Evolutionary conservation across 1,284 basidiomycete species (phyloP), one percentile per base, ranked within the genome.

Genomic region (Trichosporon sp.): DNA sequence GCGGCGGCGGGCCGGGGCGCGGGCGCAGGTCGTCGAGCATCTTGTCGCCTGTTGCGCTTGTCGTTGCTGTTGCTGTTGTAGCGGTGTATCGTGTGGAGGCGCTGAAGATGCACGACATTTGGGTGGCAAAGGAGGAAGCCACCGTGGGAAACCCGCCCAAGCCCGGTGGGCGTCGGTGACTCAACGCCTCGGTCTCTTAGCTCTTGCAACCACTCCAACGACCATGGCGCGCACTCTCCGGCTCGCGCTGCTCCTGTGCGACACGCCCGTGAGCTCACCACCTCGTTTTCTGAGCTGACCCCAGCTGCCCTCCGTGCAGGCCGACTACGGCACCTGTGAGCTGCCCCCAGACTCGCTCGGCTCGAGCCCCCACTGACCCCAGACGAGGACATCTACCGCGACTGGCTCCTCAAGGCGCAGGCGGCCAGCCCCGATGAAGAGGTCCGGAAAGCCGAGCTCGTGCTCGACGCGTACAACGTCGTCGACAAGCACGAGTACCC

Each of bases 381-480:
- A 82, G 80, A 86, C 73, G 76, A 79, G 32, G 76, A 80, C 53
- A 82, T 85, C 67, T 86, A 81, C 72, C 69, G 72, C 11, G 68
- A 73, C n/a, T 80, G 83, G 73, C 81, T 85, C n/a, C 53, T 68
- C 15, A 68, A 73, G 38, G 76, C 81, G 18, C 74, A 84, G 3
- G 71, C 68, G 1, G 67, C 75, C 1, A 77, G 77, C 68, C 80
- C 80, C 1, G 79, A 82, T 56, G 47, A 66, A 2, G 47, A 65
- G 6, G 47, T 76, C 4, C 60, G 64, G 38, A 72, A 73, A 51
- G 76, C 65, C 15, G 78, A 82, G 62, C 75, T 87, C 12, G 75
- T 81, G 11, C 69, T 87, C 0, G 83, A 85, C 58, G 82, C 83
- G 11, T 87, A 84, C 74, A 84, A 87, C 70, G 86, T 86, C 0